A percentile compares a stretch with the other conserved stretches of the same genome.
Evolutionary conservation across 768 basidiomycete genomes (phyloP).

Genomic region (Rhizopogon vulgaris): DNA sequence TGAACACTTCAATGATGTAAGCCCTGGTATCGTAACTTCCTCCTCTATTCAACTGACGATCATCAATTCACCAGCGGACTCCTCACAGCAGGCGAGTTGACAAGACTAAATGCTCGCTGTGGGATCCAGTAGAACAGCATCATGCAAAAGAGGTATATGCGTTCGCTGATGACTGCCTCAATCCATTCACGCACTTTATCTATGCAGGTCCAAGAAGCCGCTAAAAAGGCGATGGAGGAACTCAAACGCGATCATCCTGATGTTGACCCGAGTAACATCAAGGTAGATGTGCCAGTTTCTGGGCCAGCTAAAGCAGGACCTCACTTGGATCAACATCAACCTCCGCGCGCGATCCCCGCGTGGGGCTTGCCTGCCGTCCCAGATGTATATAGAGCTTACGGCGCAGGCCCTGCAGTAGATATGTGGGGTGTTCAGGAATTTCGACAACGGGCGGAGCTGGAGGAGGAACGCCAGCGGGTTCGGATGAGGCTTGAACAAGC

Average conservation of each 20-base stretch:
- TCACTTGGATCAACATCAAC: not conserved
- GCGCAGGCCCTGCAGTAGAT: not conserved
- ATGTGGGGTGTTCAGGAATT: not conserved
- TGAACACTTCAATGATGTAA: constrained; percentile 63
- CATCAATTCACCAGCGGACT: constrained; percentile 15
- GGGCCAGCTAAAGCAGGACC: constrained; percentile 18
- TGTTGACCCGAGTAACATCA: constrained; percentile 49
- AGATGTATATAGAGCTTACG: not conserved
- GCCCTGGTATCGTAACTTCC: constrained; percentile 9
- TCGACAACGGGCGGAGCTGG: not conserved
- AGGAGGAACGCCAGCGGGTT: not conserved
- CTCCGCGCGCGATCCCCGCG: too few relatives aligned
- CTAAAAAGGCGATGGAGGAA: constrained; percentile 58
- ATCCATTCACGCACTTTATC: not conserved
- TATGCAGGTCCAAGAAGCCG: constrained; percentile 60
- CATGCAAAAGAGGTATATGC: constrained; percentile 56
- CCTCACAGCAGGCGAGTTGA: constrained; percentile 16
- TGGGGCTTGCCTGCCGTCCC: not conserved
- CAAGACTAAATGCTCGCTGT: constrained; percentile 53
- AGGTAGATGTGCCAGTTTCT: constrained; percentile 55
- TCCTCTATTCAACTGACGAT: not conserved
- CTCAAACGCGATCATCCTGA: constrained; percentile 59
- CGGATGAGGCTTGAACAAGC: too few relatives aligned
- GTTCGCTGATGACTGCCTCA: not conserved
- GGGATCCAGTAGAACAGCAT: constrained; percentile 61